A percentile compares a stretch with the other conserved stretches of the same genome.
phyloP scores from a whole-genome alignment of 805 yeast species.

The Ogataea degrootiae region DNA sequence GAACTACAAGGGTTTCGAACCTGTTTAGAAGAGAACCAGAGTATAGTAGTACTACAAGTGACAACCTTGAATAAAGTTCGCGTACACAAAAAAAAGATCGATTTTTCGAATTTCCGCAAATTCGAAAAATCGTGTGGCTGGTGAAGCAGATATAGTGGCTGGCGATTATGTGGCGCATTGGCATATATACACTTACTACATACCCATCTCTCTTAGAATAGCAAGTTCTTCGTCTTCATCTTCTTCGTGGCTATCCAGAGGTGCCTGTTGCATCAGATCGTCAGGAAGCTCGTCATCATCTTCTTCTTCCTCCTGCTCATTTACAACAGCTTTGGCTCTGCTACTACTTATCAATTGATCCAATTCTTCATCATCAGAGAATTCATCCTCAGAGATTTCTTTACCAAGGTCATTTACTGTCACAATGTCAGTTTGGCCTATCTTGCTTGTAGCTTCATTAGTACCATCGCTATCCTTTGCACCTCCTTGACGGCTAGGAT shows the following conservation, averaged over 20 bases:
- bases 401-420: not conserved
- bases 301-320: conserved; percentile 10
- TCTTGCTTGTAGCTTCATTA: not conserved
- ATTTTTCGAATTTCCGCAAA: too few relatives aligned
- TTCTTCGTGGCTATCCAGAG: conserved; percentile 28
- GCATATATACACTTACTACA: conserved; percentile 33
- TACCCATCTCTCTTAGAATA: conserved; percentile 41
- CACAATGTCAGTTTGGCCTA: not conserved
- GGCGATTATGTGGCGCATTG: not conserved
- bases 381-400: conserved; percentile 1
- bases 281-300: conserved; percentile 12
- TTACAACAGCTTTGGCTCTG: conserved; percentile 19
- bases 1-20: too few relatives aligned
- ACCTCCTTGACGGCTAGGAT: not conserved
- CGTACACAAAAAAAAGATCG: too few relatives aligned
- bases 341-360: not conserved
- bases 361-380: conserved; percentile 11
- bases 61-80: too few relatives aligned
- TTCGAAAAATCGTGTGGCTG: too few relatives aligned
- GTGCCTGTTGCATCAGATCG: conserved; percentile 21
- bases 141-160: not conserved
- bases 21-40: too few relatives aligned
- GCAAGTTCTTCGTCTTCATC: conserved; percentile 38
- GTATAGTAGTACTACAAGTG: too few relatives aligned
- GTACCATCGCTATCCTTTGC: too few relatives aligned